Base-by-base conservation (phyloP, 2,329 filamentous ascomycete genomes). In the Penicillium nordicum region DNA sequence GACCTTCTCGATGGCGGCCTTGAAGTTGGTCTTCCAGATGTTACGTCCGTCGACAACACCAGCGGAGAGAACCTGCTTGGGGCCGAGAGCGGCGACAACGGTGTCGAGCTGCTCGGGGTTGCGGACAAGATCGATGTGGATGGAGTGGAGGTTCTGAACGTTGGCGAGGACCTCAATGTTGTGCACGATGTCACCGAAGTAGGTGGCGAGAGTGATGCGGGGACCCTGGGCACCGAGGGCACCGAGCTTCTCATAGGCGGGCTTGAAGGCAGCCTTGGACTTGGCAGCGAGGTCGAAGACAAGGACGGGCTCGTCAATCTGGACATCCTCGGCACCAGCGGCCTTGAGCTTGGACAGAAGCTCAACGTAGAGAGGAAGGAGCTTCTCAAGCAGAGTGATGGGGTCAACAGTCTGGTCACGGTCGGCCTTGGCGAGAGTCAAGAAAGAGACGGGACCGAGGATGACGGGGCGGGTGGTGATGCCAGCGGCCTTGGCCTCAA, bases 21-120 rank as follows among this genome's bases (percentile, higher is more conserved):
- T 89, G 82, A 97, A 89, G 88, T 97, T 96, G 80, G 92, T 97
- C 90, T 99, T 99, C 94, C 94, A 99, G 84, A 99, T 97, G 86
- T 99, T 99, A 73, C 94, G 92, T 72, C 94, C 94, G 71, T 99
- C 92, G 67, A 99, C 94, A 69, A 99, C 89, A 90, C 94, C 94
- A 64, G 87, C 89, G 66, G 94, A 99, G 66, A 99, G 88, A 68
- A 92, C 79, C 75, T 96, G 95, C 77, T 92, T 91, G 75, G 90
- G 79, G 76, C 91, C 92, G 64, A 99, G 86, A 71, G 92, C 88
- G 72, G 81, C 83, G 68, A 91, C 78, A 71, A 99, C 91, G 65
- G 88, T 85, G 61, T 94, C 87, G 63, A 99, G 88, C 83, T 99
- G 94, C 84, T 97, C 93, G 54, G 94, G 94, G 85, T 97, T 93